Evolutionary conservation across 2,329 filamentous ascomycete species (phyloP).

Genomic region (Penicillium brasilianum): DNA sequence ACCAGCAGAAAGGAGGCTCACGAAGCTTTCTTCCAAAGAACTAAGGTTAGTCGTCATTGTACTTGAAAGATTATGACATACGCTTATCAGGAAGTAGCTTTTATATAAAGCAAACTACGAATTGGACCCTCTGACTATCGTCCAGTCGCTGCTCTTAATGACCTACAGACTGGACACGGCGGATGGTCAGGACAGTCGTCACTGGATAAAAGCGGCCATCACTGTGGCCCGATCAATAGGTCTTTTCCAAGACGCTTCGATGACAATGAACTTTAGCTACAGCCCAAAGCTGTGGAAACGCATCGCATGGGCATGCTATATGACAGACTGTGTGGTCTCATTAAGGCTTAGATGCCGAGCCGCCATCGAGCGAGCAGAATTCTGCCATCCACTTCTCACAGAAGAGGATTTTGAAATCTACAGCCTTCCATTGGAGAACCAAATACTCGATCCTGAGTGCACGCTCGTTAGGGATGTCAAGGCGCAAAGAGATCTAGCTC

Average conservation of each 20-base stretch:
- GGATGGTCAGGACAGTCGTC: conserved; percentile 22
- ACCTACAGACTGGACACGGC: conserved; percentile 21
- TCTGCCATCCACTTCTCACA: conserved; percentile 17
- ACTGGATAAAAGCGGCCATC: conserved; percentile 20
- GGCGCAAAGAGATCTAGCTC: conserved; percentile 13
- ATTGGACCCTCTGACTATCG: conserved; percentile 13
- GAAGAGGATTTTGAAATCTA: conserved; percentile 22
- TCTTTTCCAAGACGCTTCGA: conserved; percentile 17
- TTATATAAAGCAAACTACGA: conserved; percentile 21
- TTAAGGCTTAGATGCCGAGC: conserved; percentile 20
- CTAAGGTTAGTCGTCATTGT: conserved; percentile 11
- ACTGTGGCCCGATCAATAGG: conserved; percentile 21
- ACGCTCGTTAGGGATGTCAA: conserved; percentile 5
- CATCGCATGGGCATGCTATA: conserved; percentile 25
- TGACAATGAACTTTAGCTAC: conserved; percentile 5
- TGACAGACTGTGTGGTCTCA: conserved; percentile 21
- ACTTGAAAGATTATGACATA: background rate
- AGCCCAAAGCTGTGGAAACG: conserved; percentile 20
- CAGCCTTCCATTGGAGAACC: conserved; percentile 4
- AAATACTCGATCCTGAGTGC: background rate
- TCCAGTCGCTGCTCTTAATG: conserved; percentile 22
- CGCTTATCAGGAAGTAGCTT: conserved; percentile 7
- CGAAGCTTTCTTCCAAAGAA: conserved; percentile 78
- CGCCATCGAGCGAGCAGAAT: conserved; percentile 15
- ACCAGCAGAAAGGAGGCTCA: conserved; percentile 74